These are phyloP conservation scores for Linaria vulgaris DNA, from an alignment of 257 asterid species.

Conservation along the genomic window DNA sequence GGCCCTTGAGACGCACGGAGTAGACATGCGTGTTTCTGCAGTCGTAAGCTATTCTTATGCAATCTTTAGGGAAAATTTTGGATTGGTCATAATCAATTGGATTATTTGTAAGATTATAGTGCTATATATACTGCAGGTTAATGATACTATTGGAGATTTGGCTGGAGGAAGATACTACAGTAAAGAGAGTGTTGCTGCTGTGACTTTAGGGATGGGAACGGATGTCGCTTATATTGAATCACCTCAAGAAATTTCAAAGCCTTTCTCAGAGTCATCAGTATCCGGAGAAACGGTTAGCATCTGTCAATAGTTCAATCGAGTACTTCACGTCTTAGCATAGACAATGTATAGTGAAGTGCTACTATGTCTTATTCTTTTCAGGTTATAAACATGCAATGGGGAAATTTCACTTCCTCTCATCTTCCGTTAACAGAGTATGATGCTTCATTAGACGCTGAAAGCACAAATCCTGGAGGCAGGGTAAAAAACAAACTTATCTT, in stretches of 20 bases:
- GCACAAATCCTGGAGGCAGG: conserved; percentile 53
- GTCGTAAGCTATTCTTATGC: conserved; percentile 40
- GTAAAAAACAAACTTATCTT: conserved; percentile 24
- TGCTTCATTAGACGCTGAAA: conserved; percentile 50
- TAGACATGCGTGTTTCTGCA: conserved; percentile 55
- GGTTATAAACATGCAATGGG: conserved; percentile 76
- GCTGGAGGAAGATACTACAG: conserved; percentile 83
- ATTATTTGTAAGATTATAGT: background rate
- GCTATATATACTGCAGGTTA: conserved; percentile 44
- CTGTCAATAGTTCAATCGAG: background rate
- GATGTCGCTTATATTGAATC: conserved; percentile 61
- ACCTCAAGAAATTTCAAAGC: conserved; percentile 33
- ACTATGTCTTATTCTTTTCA: conserved; percentile 27
- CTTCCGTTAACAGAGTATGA: conserved; percentile 74
- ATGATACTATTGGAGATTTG: conserved; percentile 70
- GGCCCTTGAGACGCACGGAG: conserved; percentile 55
- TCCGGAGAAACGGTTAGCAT: conserved; percentile 54
- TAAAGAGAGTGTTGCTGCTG: conserved; percentile 66
- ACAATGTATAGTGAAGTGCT: background rate
- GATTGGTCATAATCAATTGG: too few species aligned
- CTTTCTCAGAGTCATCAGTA: conserved; percentile 33
- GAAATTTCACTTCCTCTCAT: conserved; percentile 55
- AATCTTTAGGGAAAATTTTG: background rate
- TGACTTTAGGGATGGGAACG: conserved; percentile 68
- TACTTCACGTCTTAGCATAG: background rate